These are phyloP conservation scores for Sclerotinia trifoliorum DNA, from an alignment of 2,329 filamentous ascomycete genomes.

Conservation along the genomic window DNA sequence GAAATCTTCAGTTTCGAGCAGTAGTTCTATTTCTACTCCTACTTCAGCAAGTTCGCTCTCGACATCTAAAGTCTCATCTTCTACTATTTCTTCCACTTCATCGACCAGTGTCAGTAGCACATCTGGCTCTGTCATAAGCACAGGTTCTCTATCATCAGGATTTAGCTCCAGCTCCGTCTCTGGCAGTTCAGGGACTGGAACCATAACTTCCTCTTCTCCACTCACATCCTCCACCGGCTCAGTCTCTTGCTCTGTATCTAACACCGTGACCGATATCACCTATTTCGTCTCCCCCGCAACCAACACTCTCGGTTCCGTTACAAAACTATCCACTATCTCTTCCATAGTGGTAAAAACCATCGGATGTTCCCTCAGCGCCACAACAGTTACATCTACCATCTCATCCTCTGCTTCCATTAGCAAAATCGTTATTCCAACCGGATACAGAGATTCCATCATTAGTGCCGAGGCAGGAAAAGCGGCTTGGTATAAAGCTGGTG, in stretches of 20 bases:
- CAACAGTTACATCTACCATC: slow-evolving; percentile 6
- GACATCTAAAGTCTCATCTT: slow-evolving; percentile 2
- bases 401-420: slow-evolving; percentile 10
- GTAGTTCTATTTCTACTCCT: not conserved
- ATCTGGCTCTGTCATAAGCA: not conserved
- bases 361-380: slow-evolving; percentile 9
- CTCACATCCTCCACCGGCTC: not conserved
- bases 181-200: not conserved
- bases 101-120: not conserved
- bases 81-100: not conserved
- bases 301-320: slow-evolving; percentile 1
- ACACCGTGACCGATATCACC: slow-evolving; percentile 17
- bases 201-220: not conserved
- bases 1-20: not conserved
- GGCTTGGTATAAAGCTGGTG: not conserved
- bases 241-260: slow-evolving; percentile 1
- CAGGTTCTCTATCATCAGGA: not conserved
- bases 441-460: slow-evolving; percentile 7
- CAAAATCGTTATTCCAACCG: slow-evolving; percentile 11
- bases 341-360: not conserved
- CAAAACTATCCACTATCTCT: slow-evolving; percentile 12
- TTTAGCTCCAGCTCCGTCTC: not conserved
- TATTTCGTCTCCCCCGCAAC: slow-evolving; percentile 8
- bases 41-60: not conserved
- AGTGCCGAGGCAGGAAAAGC: not conserved